Percentiles rank a stretch among this genome's conserved stretches.
Conservation (phyloP, 2,329 filamentous ascomycete genomes). For the Calcarisporium arbuscula region DNA sequence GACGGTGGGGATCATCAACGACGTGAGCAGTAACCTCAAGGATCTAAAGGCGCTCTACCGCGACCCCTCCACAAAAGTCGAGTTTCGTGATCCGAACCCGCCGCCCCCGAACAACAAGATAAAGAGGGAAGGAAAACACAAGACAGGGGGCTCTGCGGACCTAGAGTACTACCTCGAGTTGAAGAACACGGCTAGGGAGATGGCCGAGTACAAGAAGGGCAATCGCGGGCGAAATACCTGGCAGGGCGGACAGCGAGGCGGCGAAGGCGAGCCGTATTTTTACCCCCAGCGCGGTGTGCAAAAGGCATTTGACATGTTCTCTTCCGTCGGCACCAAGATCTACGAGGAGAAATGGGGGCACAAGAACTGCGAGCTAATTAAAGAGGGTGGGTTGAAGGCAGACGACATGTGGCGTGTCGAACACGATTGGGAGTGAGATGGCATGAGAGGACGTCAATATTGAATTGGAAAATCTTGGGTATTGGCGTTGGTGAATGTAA, state of each 20-base stretch:
- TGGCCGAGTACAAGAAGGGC: slow-evolving; percentile 37
- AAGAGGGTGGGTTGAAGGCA: slow-evolving; percentile 26
- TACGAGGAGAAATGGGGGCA: slow-evolving; percentile 41
- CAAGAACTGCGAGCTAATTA: slow-evolving; percentile 34
- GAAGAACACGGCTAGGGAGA: slow-evolving; percentile 20
- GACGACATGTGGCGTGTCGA: slow-evolving; percentile 42
- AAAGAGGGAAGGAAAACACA: too few species aligned
- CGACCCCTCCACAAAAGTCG: slow-evolving; percentile 28
- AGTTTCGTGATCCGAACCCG: slow-evolving; percentile 32
- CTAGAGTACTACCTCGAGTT: slow-evolving; percentile 13
- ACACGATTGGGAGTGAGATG: slow-evolving; percentile 36
- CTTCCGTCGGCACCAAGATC: slow-evolving; percentile 36
- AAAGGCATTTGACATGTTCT: slow-evolving; percentile 35
- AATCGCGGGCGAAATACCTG: slow-evolving; percentile 41
- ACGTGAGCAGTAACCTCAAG: slow-evolving; percentile 38
- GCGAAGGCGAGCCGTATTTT: slow-evolving; percentile 47
- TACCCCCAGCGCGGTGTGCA: slow-evolving; percentile 40
- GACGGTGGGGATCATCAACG: slow-evolving; percentile 39
- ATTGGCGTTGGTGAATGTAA: too few species aligned
- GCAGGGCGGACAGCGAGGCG: slow-evolving; percentile 45
- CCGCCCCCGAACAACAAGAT: too few species aligned
- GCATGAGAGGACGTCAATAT: too few species aligned
- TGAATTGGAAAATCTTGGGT: too few species aligned
- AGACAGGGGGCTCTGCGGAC: too few species aligned
- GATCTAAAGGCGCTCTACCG: slow-evolving; percentile 40